Conservation (phyloP, 2,329 filamentous ascomycete genomes). For the Fusarium sp. region DNA sequence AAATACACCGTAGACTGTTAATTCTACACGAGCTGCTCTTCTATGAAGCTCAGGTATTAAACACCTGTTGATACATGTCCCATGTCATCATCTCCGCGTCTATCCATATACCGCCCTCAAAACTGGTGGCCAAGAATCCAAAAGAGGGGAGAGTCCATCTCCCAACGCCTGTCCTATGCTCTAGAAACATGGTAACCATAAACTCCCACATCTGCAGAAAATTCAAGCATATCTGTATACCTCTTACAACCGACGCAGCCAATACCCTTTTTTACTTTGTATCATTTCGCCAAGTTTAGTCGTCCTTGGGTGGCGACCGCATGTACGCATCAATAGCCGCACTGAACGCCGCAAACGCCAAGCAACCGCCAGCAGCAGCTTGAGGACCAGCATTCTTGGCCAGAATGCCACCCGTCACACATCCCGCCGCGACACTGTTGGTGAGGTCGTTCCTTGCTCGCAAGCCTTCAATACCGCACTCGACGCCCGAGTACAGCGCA, state of each 20-base stretch:
- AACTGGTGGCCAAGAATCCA: conserved; percentile 38
- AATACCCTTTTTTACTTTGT: conserved; percentile 1
- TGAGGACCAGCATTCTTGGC: conserved; percentile 90
- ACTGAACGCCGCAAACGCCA: conserved; percentile 92
- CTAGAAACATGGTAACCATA: conserved; percentile 47
- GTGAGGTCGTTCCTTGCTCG: conserved; percentile 93
- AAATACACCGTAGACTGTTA: conserved; percentile 26
- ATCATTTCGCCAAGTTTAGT: conserved; percentile 53
- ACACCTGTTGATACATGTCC: conserved; percentile 41
- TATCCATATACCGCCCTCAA: conserved; percentile 15
- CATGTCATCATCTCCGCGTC: conserved; percentile 18
- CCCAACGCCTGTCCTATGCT: conserved; percentile 54
- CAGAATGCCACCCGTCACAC: conserved; percentile 89
- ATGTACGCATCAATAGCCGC: conserved; percentile 94
- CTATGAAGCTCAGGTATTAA: conserved; percentile 40
- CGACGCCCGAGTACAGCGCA: conserved; percentile 89
- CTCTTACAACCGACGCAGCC: conserved; percentile 33
- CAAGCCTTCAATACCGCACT: conserved; percentile 94
- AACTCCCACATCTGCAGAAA: conserved; percentile 47
- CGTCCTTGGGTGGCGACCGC: conserved; percentile 80
- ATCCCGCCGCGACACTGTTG: conserved; percentile 90
- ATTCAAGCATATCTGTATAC: conserved; percentile 36
- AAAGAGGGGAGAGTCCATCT: conserved; percentile 49
- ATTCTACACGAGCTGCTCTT: conserved; percentile 35
- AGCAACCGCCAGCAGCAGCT: conserved; percentile 88